Evolutionary conservation across 257 asterid genomes (phyloP).

Genomic region (Solanum pennellii): DNA sequence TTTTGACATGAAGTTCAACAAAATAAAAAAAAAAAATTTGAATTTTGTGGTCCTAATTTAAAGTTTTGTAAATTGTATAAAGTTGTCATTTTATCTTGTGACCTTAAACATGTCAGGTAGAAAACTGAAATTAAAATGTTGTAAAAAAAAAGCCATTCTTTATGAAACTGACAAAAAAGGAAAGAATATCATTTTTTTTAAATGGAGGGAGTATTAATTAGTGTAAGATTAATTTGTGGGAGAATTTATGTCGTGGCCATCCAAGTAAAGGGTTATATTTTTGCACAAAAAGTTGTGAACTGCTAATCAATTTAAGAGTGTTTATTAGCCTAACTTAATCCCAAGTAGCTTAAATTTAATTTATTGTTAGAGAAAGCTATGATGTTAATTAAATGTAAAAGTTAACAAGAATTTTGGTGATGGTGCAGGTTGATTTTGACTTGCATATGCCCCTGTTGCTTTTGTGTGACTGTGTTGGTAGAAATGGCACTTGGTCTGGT

Average conservation of each 20-base stretch:
- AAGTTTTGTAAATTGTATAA: too few species aligned
- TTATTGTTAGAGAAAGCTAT: too few species aligned
- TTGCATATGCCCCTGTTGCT: conserved; percentile 11
- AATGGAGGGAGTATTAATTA: background rate
- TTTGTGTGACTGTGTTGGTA: conserved; percentile 4
- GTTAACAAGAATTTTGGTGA: background rate
- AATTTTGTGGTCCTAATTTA: too few species aligned
- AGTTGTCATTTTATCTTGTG: too few species aligned
- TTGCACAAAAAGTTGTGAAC: background rate
- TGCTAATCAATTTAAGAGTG: background rate
- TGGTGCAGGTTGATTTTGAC: conserved; percentile 7
- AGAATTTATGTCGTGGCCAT: background rate
- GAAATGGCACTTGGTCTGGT: conserved; percentile 3
- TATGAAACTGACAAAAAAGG: too few species aligned
- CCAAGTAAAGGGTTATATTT: background rate
- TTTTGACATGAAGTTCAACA: too few species aligned
- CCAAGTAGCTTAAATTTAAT: background rate
- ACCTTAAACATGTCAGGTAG: too few species aligned
- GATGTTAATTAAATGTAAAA: background rate
- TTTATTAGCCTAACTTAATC: background rate
- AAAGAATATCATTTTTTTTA: too few species aligned
- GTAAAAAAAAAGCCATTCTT: too few species aligned
- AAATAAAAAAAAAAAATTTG: too few species aligned
- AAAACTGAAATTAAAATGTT: too few species aligned
- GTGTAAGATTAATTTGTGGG: background rate